Evolutionary conservation across 139 green algal species (phyloP).

Genomic region (Chlorella sp.): DNA sequence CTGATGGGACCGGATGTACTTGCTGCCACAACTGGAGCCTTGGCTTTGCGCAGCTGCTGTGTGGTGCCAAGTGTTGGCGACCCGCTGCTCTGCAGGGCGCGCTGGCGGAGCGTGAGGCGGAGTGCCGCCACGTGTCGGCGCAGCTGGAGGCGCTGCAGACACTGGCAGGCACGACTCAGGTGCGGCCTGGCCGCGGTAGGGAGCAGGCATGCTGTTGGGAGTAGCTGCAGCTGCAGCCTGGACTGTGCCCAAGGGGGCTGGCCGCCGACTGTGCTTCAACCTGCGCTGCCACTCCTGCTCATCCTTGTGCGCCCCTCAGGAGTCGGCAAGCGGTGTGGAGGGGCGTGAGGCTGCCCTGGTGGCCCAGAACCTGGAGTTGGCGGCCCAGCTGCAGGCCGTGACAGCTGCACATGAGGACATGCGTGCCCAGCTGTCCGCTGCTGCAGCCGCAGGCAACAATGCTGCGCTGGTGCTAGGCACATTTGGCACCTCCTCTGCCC

Average conservation of each 20-base stretch:
- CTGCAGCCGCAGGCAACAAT: background rate
- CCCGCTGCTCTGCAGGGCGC: background rate
- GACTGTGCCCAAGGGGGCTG: too few species aligned
- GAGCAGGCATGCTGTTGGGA: too few species aligned
- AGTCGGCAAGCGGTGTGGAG: background rate
- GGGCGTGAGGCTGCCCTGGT: background rate
- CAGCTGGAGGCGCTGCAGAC: constrained; percentile 18
- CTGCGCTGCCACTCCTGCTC: background rate
- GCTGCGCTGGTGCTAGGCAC: background rate
- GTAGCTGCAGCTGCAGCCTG: too few species aligned
- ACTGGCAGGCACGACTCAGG: background rate
- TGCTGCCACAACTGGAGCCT: too few species aligned
- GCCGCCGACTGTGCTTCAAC: too few species aligned
- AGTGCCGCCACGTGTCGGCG: background rate
- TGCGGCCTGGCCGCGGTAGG: background rate
- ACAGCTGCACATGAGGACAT: constrained; percentile 16
- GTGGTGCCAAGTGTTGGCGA: too few species aligned
- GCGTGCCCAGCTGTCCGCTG: constrained; percentile 4
- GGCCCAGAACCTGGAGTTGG: constrained; percentile 34
- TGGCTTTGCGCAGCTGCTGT: too few species aligned
- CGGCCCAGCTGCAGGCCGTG: constrained; percentile 18
- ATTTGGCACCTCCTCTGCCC: too few species aligned
- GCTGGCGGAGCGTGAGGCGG: constrained; percentile 31
- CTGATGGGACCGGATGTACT: too few species aligned
- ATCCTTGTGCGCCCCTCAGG: background rate